Base-by-base conservation (phyloP, 2,329 filamentous ascomycete genomes). In the Plectosphaerella plurivora region DNA sequence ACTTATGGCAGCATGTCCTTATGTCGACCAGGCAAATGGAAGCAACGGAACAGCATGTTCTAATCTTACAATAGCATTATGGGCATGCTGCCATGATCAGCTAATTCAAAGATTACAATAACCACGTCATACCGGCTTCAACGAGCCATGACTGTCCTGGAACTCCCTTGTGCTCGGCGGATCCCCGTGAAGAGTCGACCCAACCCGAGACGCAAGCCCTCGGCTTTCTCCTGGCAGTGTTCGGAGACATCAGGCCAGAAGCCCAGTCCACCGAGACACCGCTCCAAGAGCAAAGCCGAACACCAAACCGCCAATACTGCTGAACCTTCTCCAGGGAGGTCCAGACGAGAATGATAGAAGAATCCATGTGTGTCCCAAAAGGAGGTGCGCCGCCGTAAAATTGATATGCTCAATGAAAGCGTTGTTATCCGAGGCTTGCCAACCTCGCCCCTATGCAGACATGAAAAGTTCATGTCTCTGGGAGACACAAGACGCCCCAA, bases 11-110 rank as follows among this genome's bases (percentile, higher is more conserved):
- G 4, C 28, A 33, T 12, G 8, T 10, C 28, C 28, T 33, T 8
- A 9, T 22, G 22, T 9, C 28, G 28, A 33, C 28, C 28, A 33
- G 28, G 52, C 50, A 46, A 55, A 45, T 50, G 52, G 45, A 49
- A 49, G 22, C 52, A 55, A 50, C 52, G 52, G 22, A 47, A 49
- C 53, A 51, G 52, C 49, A 55, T 49, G 53, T 49, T 49, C 48
- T 55, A 53, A 55, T 56, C 49, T 48, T 56, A 56, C 55, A 56
- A 50, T 55, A 55, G 52, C 52, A 56, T 56, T 56, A 56, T 37
- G 49, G 53, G 51, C 55, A 56, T 41, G 49, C 50, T 33, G 28
- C 28, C 28, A 9, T 33, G 28, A 33, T 33, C 28, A 33, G 28
- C 28, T 33, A 33, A 33, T 33, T 33, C 28, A 33, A 33, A 33